Evolutionary conservation across 805 yeast species (phyloP).

Genomic region (Candida germanica): DNA sequence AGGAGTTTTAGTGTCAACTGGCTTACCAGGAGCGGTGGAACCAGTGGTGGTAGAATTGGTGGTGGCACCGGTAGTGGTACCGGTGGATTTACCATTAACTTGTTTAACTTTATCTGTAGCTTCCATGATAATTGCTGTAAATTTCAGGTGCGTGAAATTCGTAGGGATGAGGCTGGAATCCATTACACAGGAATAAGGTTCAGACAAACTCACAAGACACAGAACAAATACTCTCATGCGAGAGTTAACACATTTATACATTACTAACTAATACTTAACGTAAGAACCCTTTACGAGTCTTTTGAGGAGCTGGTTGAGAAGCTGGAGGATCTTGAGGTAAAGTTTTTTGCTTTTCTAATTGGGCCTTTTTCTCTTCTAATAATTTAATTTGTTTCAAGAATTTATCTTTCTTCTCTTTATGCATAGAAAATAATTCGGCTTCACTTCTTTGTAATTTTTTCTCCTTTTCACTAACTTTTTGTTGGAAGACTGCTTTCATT

Average conservation of each 20-base stretch:
- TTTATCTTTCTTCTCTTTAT: slow-evolving; percentile 96
- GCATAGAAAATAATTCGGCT: slow-evolving; percentile 92
- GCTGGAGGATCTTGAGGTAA: slow-evolving; percentile 51
- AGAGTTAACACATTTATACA: background rate
- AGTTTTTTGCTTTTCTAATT: slow-evolving; percentile 60
- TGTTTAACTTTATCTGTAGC: background rate
- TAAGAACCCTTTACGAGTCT: slow-evolving; percentile 77
- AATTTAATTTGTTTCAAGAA: slow-evolving; percentile 82
- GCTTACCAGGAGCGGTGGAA: no score
- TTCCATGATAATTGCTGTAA: slow-evolving; percentile 3
- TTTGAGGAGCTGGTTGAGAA: slow-evolving; percentile 43
- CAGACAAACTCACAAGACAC: no score
- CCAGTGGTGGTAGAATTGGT: no score
- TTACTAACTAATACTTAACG: slow-evolving; percentile 40
- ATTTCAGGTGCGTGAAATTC: slow-evolving; percentile 1
- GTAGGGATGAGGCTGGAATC: background rate
- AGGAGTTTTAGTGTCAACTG: no score
- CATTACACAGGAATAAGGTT: no score
- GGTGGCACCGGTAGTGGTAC: slow-evolving; percentile 2
- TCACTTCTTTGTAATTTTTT: slow-evolving; percentile 95
- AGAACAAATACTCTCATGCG: background rate
- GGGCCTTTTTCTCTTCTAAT: slow-evolving; percentile 86
- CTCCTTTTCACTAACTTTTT: slow-evolving; percentile 94
- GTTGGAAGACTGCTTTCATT: slow-evolving; percentile 95
- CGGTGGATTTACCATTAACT: background rate